These are phyloP conservation scores for Toxicodendron radicans DNA, from an alignment of 345 rosid genomes.

Conservation along the genomic window DNA sequence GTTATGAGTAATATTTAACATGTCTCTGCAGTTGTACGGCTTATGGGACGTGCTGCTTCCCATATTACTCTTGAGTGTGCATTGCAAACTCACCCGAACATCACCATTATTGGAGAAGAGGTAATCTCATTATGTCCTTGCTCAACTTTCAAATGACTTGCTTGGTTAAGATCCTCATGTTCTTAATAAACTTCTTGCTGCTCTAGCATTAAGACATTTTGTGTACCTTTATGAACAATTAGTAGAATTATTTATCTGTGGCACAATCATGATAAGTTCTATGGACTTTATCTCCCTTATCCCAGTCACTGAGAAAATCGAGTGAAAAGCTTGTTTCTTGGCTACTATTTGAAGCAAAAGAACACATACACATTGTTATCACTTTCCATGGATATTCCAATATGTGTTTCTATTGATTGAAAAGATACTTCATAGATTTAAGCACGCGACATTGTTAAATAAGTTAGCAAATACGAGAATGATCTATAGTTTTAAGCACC, in stretches of 20 bases:
- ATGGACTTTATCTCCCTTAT: neutral
- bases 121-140: conserved; percentile 28
- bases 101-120: conserved; percentile 97
- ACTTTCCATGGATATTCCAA: neutral
- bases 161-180: neutral
- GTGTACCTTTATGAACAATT: neutral
- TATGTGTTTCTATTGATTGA: neutral
- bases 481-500: neutral
- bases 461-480: neutral
- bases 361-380: neutral
- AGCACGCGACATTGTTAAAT: neutral
- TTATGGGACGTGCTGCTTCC: conserved; percentile 99
- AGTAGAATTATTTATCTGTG: neutral
- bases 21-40: conserved; percentile 77
- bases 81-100: conserved; percentile 94
- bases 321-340: too few relatives aligned
- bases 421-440: neutral
- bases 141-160: neutral
- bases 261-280: neutral
- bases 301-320: too few relatives aligned
- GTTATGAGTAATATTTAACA: neutral
- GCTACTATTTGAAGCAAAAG: too few relatives aligned
- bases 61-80: conserved; percentile 98
- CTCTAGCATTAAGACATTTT: neutral
- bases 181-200: neutral